Percentiles rank a stretch among this genome's conserved stretches.
phyloP scores from a whole-genome alignment of 202 grass and related monocot genomes.

The Bolboschoenoplectus hybrid region DNA sequence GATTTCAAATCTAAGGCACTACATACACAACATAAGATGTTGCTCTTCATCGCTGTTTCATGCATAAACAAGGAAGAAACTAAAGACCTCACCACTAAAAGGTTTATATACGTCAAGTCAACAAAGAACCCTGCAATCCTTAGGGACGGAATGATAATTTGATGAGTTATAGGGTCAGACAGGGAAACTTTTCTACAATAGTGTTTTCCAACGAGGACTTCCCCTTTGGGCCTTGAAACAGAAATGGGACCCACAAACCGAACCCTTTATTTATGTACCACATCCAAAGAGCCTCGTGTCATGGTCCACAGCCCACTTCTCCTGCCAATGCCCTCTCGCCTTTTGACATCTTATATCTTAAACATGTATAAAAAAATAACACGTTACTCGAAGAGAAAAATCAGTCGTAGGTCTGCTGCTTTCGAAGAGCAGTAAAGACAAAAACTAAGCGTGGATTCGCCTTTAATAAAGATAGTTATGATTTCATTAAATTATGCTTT shows the following conservation, averaged over 20 bases:
- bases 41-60: not conserved
- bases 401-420: not conserved
- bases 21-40: too few relatives aligned
- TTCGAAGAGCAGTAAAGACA: conserved; percentile 13
- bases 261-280: not conserved
- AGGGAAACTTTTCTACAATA: not conserved
- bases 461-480: conserved; percentile 32
- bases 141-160: not conserved
- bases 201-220: not conserved
- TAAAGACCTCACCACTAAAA: too few relatives aligned
- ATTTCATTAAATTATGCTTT: conserved; percentile 25
- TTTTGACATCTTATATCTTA: conserved; percentile 17
- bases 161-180: not conserved
- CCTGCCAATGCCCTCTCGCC: not conserved
- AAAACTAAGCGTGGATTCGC: conserved; percentile 21
- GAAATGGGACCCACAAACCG: conserved; percentile 9
- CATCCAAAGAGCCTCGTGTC: not conserved
- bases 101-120: not conserved
- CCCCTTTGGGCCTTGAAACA: conserved; percentile 2
- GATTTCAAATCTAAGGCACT: too few relatives aligned
- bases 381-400: not conserved
- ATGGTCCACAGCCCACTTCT: conserved; percentile 23
- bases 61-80: not conserved
- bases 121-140: not conserved
- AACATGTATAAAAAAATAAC: not conserved